phyloP scores from a whole-genome alignment of 2,329 filamentous ascomycete genomes.

The Macrophomina tecta region DNA sequence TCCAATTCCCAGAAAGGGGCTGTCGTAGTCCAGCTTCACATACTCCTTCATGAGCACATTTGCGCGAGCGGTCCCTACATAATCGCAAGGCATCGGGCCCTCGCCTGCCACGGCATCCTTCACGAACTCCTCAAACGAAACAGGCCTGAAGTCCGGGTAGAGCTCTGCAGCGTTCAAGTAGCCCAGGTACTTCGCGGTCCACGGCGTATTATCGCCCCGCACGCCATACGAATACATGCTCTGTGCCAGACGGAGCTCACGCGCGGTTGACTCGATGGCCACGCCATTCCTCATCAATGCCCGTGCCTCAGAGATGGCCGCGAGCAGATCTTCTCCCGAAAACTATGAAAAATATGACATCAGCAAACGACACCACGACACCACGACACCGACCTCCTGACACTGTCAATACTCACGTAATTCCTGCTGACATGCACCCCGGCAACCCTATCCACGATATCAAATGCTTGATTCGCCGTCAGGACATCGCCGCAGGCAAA shows the following conservation, averaged over 20 bases:
- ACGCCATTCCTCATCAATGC: background rate
- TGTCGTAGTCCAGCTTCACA: background rate
- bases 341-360: background rate
- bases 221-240: constrained; percentile 56
- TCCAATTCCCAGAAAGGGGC: background rate
- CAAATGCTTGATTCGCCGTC: constrained; percentile 55
- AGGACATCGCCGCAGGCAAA: constrained; percentile 56
- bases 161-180: constrained; percentile 60
- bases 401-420: constrained; percentile 40
- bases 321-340: background rate
- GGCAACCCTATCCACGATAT: constrained; percentile 53
- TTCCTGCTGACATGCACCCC: constrained; percentile 54
- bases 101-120: background rate
- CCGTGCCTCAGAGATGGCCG: no score
- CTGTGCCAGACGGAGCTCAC: constrained; percentile 37
- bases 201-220: constrained; percentile 60
- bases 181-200: constrained; percentile 61
- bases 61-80: no score
- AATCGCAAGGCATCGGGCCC: background rate
- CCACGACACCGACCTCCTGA: no score
- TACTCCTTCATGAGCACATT: no score
- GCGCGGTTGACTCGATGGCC: background rate
- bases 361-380: background rate
- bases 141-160: constrained; percentile 56
- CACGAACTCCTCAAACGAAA: background rate